A percentile compares a stretch with the other conserved stretches of the same genome.
phyloP scores from a whole-genome alignment of 2,329 filamentous ascomycete species.

The Endoconidiophora laricicola region DNA sequence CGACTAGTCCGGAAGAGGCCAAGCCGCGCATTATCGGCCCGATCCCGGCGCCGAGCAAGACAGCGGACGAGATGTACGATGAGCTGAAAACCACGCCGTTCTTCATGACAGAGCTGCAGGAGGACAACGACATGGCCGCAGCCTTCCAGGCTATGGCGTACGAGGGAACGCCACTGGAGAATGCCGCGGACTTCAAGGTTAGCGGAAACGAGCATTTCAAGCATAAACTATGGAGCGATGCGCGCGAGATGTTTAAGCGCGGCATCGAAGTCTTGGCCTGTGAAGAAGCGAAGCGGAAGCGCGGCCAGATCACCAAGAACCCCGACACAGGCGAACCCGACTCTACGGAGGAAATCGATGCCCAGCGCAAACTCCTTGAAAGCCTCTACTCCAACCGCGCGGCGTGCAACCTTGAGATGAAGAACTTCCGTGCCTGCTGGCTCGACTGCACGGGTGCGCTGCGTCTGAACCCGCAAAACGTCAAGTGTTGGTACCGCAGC shows the following conservation, averaged over 20 bases:
- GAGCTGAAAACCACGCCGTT: conserved; percentile 53
- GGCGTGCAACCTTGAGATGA: conserved; percentile 72
- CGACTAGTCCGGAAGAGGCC: conserved; percentile 23
- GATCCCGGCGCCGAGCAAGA: conserved; percentile 22
- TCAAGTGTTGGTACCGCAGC: conserved; percentile 86
- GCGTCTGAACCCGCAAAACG: conserved; percentile 58
- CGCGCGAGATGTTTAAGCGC: conserved; percentile 81
- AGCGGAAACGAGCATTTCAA: conserved; percentile 82
- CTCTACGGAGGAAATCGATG: conserved; percentile 37
- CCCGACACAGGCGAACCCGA: conserved; percentile 19
- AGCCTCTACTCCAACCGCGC: conserved; percentile 74
- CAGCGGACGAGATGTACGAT: conserved; percentile 37
- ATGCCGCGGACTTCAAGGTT: conserved; percentile 71
- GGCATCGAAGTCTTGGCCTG: conserved; percentile 55
- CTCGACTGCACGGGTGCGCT: conserved; percentile 70
- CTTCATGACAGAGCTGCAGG: conserved; percentile 80
- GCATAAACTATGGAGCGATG: conserved; percentile 58
- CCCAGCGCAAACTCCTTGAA: conserved; percentile 52
- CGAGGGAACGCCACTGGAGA: conserved; percentile 75
- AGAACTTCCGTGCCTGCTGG: conserved; percentile 77
- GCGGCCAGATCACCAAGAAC: conserved; percentile 20
- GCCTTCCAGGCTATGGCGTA: conserved; percentile 82
- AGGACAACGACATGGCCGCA: conserved; percentile 70
- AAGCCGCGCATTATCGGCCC: conserved; percentile 38
- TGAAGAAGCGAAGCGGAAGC: conserved; percentile 41